phyloP scores from a whole-genome alignment of 1,139 yeast genomes.

The Lodderomyces beijingensis region DNA sequence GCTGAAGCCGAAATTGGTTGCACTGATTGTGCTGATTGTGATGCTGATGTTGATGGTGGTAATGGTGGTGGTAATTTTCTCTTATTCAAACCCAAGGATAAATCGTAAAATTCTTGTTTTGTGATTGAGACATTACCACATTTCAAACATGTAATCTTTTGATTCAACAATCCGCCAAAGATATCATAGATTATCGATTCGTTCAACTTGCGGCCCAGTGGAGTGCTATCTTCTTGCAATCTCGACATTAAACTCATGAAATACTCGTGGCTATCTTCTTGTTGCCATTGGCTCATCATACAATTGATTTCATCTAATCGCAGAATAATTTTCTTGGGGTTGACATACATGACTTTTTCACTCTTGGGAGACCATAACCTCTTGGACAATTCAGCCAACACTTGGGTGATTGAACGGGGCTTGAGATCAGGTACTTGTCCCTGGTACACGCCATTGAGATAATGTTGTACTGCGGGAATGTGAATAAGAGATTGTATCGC shows the following conservation, averaged over 20 bases:
- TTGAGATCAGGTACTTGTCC: slow-evolving; percentile 32
- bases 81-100: slow-evolving; percentile 67
- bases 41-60: no score
- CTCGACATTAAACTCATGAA: slow-evolving; percentile 86
- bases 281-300: slow-evolving; percentile 97
- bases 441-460: slow-evolving; percentile 62
- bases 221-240: slow-evolving; percentile 88
- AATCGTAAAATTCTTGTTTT: slow-evolving; percentile 89
- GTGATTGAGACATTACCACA: slow-evolving; percentile 85
- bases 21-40: no score
- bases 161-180: slow-evolving; percentile 87
- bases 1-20: neutral
- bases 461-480: slow-evolving; percentile 86
- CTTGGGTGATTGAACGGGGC: slow-evolving; percentile 61
- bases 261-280: slow-evolving; percentile 96
- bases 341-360: slow-evolving; percentile 38
- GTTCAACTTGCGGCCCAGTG: slow-evolving; percentile 78
- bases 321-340: slow-evolving; percentile 70
- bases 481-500: slow-evolving; percentile 90
- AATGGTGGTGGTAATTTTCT: slow-evolving; percentile 22
- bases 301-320: slow-evolving; percentile 84
- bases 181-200: slow-evolving; percentile 84
- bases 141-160: slow-evolving; percentile 73
- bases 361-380: slow-evolving; percentile 51
- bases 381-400: slow-evolving; percentile 65